A percentile compares a stretch with the other conserved stretches of the same genome.
phyloP scores from a whole-genome alignment of 352 stramenopile species.

The Pythium scleroteichum region DNA sequence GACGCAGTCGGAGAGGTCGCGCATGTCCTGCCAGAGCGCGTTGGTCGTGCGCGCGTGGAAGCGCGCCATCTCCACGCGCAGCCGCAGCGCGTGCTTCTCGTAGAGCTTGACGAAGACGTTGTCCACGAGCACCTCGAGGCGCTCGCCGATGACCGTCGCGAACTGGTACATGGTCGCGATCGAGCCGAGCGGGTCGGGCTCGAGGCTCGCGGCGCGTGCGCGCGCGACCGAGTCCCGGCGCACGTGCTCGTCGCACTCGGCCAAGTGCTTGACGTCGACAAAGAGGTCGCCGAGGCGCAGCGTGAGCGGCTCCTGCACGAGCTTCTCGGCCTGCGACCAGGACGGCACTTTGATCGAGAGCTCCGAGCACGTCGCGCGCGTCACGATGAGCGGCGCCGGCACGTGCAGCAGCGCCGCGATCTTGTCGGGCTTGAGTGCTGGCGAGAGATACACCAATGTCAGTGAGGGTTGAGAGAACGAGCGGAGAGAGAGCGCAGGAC shows the following conservation, averaged over 20 bases:
- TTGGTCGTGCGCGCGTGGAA: slow-evolving; percentile 65
- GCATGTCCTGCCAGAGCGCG: slow-evolving; percentile 66
- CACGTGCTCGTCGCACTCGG: slow-evolving; percentile 53
- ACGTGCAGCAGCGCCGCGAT: slow-evolving; percentile 47
- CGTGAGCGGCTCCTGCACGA: slow-evolving; percentile 51
- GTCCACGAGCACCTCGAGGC: slow-evolving; percentile 47
- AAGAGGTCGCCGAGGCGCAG: slow-evolving; percentile 51
- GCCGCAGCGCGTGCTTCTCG: slow-evolving; percentile 30
- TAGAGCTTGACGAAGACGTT: slow-evolving; percentile 62
- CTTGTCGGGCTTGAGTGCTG: slow-evolving; percentile 71
- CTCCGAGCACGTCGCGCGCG: slow-evolving; percentile 50
- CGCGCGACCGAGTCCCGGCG: slow-evolving; percentile 34
- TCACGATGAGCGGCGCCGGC: slow-evolving; percentile 51
- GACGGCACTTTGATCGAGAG: slow-evolving; percentile 60
- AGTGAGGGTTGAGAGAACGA: too few species aligned
- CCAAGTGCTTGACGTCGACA: slow-evolving; percentile 46
- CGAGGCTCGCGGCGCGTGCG: slow-evolving; percentile 38
- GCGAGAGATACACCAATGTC: background rate
- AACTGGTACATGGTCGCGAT: slow-evolving; percentile 65
- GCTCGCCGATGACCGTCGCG: slow-evolving; percentile 51
- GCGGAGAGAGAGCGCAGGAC: slow-evolving; percentile 6
- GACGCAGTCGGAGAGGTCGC: slow-evolving; percentile 51
- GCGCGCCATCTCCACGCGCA: slow-evolving; percentile 39
- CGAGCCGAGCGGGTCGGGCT: slow-evolving; percentile 60
- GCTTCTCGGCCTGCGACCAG: slow-evolving; percentile 52